A percentile compares a stretch with the other conserved stretches of the same genome.
Evolutionary conservation across 73 alveolate genomes (phyloP).

Genomic region (Paramecium octaurelia): DNA sequence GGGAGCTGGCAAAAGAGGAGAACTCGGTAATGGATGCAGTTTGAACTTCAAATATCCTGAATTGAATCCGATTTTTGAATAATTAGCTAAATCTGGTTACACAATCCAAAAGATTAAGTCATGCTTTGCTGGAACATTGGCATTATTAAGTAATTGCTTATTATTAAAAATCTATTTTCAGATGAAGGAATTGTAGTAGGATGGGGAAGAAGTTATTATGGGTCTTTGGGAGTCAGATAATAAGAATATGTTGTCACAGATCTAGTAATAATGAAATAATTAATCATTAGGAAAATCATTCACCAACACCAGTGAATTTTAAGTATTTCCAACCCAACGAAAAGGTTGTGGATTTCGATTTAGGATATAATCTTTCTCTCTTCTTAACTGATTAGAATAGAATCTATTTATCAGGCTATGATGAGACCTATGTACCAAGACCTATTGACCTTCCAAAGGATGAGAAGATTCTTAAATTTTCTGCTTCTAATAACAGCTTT

Average conservation of each 20-base stretch:
- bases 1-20: constrained; percentile 1
- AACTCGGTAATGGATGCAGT: constrained; percentile 33
- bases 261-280: neutral
- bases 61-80: neutral
- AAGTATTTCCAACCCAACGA: constrained; percentile 6
- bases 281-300: neutral
- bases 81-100: neutral
- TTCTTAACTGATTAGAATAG: constrained; percentile 41
- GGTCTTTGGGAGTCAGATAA: constrained; percentile 33
- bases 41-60: constrained; percentile 18
- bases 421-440: constrained; percentile 7
- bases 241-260: constrained; percentile 53
- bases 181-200: constrained; percentile 20
- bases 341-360: constrained; percentile 35
- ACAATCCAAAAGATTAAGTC: constrained; percentile 22
- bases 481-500: constrained; percentile 26
- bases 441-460: neutral
- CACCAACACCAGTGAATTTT: neutral
- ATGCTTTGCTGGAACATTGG: constrained; percentile 1
- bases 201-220: constrained; percentile 39
- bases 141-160: neutral
- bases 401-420: neutral
- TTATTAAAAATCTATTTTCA: neutral
- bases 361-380: constrained; percentile 19
- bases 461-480: neutral